Base-by-base conservation (phyloP, 116 monocot species). In the Thalassia testudinum region DNA sequence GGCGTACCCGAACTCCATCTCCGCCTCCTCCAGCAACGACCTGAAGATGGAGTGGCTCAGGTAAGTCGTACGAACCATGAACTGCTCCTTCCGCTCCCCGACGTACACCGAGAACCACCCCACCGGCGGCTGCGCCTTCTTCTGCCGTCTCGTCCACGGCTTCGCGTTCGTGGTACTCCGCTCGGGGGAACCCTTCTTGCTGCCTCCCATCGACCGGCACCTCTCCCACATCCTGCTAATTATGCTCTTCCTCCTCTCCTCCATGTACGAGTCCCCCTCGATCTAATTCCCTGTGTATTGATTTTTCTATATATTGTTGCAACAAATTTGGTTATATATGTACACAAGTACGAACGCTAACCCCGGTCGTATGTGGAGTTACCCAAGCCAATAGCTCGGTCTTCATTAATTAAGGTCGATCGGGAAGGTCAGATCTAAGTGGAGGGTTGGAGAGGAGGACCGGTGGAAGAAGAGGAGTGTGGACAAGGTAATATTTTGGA, bases 41-140 rank as follows among this genome's bases (percentile, higher is more conserved):
- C 28, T 51, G 65, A 81, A 76, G 45, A 76, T 59, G 0, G 81
- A 72, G 58, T 81, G 81, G 73, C 73, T 81, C 26, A 69, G 27
- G 47, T 60, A 62, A 53, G 62, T 47, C 42, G 62, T 69, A 27
- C 70, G 57, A 27, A 81, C 57, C 37, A 67, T 27, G 53, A 63
- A 76, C 43, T 56, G 50, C 59, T 71, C 66, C 62, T 59, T 66
- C 27, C 22, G 62, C 5, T 28, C 26, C 7, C 76, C 76, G 47
- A 76, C 71, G 71, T 55, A 71, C 26, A 76, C 66, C n/a, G 61
- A 27, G 54, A 70, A 66, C 27, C 62, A 76, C 15, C 76, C 76
- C 30, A 66, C 76, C 20, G 76, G 73, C 26, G 65, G 42, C 56
- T 47, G 49, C 6, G 30, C 30, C 30, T 34, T 10, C 30, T 34